Percentiles rank a stretch among this genome's conserved stretches.
phyloP scores from a whole-genome alignment of 2,329 filamentous ascomycete species.

The Rugonectria rugulosa region DNA sequence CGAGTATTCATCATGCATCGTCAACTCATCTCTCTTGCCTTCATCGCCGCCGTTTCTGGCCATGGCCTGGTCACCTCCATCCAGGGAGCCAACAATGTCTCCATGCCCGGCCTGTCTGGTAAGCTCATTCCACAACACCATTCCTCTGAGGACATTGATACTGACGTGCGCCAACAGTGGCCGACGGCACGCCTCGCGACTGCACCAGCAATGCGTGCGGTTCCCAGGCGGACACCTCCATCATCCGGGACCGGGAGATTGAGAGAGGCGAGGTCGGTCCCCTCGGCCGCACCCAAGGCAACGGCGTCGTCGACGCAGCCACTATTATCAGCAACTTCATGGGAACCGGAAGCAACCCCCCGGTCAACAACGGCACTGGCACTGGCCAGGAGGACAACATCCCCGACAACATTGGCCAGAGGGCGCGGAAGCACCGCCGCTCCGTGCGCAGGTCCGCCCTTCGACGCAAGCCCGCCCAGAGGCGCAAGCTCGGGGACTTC shows the following conservation, averaged over 20 bases:
- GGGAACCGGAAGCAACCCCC: slow-evolving; percentile 48
- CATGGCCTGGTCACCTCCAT: slow-evolving; percentile 66
- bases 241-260: slow-evolving; percentile 70
- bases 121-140: slow-evolving; percentile 4
- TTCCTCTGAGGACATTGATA: neutral
- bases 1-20: slow-evolving; percentile 40
- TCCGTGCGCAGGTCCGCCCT: slow-evolving; percentile 1
- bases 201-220: slow-evolving; percentile 68
- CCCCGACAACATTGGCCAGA: slow-evolving; percentile 35
- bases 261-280: slow-evolving; percentile 59
- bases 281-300: slow-evolving; percentile 69
- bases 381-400: slow-evolving; percentile 55
- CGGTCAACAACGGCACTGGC: slow-evolving; percentile 50
- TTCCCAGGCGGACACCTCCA: slow-evolving; percentile 74
- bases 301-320: slow-evolving; percentile 64
- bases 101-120: slow-evolving; percentile 64
- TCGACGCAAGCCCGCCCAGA: slow-evolving; percentile 29
- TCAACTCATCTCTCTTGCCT: slow-evolving; percentile 37
- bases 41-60: slow-evolving; percentile 59
- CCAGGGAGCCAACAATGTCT: slow-evolving; percentile 67
- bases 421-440: slow-evolving; percentile 25
- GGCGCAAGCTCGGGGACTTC: slow-evolving; percentile 38
- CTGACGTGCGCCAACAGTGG: slow-evolving; percentile 49
- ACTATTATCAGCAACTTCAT: slow-evolving; percentile 68
- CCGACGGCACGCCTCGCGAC: slow-evolving; percentile 73